A percentile compares a stretch with the other conserved stretches of the same genome.
These are phyloP conservation scores for Sugiyamaella boreocaroliniensis DNA, from an alignment of 805 yeast genomes.

Conservation along the genomic window DNA sequence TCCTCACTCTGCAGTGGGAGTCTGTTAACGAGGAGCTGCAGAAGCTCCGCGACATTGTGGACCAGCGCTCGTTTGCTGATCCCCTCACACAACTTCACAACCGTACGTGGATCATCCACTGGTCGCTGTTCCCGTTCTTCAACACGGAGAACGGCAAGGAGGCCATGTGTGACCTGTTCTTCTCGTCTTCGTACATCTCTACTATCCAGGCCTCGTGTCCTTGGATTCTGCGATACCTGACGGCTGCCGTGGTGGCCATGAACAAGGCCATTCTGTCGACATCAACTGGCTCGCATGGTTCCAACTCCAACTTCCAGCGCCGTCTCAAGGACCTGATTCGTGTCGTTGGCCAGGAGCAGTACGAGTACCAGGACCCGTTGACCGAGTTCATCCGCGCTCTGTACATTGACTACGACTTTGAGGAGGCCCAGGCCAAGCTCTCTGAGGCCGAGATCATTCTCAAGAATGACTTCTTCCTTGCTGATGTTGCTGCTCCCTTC, in stretches of 20 bases:
- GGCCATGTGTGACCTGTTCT: conserved; percentile 49
- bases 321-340: conserved; percentile 52
- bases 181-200: conserved; percentile 53
- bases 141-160: conserved; percentile 47
- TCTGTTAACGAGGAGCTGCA: conserved; percentile 47
- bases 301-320: conserved; percentile 39
- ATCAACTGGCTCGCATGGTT: conserved; percentile 21
- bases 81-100: conserved; percentile 54
- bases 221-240: conserved; percentile 60
- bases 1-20: conserved; percentile 47
- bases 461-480: conserved; percentile 52
- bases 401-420: conserved; percentile 54
- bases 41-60: conserved; percentile 52
- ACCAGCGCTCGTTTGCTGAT: conserved; percentile 46
- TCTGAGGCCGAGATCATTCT: conserved; percentile 42
- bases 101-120: conserved; percentile 64
- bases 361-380: conserved; percentile 61
- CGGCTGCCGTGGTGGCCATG: conserved; percentile 46
- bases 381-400: conserved; percentile 50
- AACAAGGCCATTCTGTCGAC: conserved; percentile 15
- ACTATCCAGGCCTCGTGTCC: conserved; percentile 68
- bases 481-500: conserved; percentile 37
- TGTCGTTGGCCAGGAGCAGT: conserved; percentile 53
- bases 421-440: conserved; percentile 44
- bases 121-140: conserved; percentile 61